phyloP scores from a whole-genome alignment of 345 rosid genomes.

The Diplotaxis tenuifolia region DNA sequence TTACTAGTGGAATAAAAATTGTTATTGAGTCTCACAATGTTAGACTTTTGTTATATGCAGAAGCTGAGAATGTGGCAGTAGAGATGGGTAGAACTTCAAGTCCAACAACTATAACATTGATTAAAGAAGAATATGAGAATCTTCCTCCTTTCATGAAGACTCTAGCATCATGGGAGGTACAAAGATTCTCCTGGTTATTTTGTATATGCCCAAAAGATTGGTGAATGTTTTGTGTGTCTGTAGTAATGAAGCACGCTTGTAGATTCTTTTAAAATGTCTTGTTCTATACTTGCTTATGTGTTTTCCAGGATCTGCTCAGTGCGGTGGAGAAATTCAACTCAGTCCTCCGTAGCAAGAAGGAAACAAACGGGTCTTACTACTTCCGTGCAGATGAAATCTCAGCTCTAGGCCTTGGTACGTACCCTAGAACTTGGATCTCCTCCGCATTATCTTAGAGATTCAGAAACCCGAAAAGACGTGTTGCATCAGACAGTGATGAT shows the following conservation, averaged over 20 bases:
- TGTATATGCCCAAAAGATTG: not conserved
- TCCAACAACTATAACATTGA: constrained; percentile 38
- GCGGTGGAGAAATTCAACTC: constrained; percentile 73
- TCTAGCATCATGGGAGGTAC: constrained; percentile 89
- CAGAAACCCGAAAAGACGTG: not conserved
- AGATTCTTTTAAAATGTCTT: not conserved
- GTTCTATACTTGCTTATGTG: not conserved
- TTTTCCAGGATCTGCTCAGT: constrained; percentile 59
- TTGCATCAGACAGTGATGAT: constrained; percentile 20
- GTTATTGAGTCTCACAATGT: not conserved
- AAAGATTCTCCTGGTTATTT: not conserved
- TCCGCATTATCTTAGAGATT: not conserved
- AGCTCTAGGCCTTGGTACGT: constrained; percentile 61
- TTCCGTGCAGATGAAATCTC: constrained; percentile 68
- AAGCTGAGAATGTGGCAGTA: constrained; percentile 24
- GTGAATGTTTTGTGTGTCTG: not conserved
- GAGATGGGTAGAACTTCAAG: constrained; percentile 31
- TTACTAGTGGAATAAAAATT: not conserved
- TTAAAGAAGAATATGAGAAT: constrained; percentile 55
- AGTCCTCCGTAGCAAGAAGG: constrained; percentile 48
- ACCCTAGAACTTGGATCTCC: not conserved
- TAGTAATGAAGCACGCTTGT: not conserved
- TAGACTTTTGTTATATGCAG: constrained; percentile 23
- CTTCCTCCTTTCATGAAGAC: constrained; percentile 73
- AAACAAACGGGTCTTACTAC: constrained; percentile 39